phyloP scores from a whole-genome alignment of 2,329 filamentous ascomycete genomes.

The Fusarium sp. region DNA sequence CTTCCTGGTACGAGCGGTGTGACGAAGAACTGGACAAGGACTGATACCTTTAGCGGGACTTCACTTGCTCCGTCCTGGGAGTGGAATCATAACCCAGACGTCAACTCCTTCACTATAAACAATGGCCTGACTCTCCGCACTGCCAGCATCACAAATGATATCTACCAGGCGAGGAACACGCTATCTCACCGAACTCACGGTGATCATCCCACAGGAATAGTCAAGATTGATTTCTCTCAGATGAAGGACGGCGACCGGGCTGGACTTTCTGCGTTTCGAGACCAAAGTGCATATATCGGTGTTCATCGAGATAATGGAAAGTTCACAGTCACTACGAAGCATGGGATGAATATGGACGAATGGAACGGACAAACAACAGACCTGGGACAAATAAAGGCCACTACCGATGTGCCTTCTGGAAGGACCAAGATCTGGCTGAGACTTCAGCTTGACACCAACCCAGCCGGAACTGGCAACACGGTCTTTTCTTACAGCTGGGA shows the following conservation, averaged over 20 bases:
- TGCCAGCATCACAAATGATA: conserved; percentile 61
- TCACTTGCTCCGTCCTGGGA: conserved; percentile 61
- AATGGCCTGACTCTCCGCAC: conserved; percentile 58
- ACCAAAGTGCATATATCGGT: conserved; percentile 63
- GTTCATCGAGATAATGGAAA: conserved; percentile 48
- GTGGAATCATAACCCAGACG: conserved; percentile 71
- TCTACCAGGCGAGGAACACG: conserved; percentile 59
- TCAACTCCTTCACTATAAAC: conserved; percentile 53
- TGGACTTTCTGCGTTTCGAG: conserved; percentile 63
- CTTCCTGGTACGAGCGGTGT: conserved; percentile 34
- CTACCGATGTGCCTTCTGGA: conserved; percentile 30
- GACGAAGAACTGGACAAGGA: conserved; percentile 46
- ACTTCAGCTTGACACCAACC: conserved; percentile 38
- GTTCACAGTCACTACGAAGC: conserved; percentile 47
- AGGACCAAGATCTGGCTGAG: conserved; percentile 37
- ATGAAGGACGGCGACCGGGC: conserved; percentile 62
- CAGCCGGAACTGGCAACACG: conserved; percentile 31
- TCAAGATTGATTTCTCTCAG: conserved; percentile 57
- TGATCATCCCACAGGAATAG: conserved; percentile 57
- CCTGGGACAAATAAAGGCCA: conserved; percentile 32
- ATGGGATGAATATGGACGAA: conserved; percentile 52
- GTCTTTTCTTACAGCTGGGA: conserved; percentile 35
- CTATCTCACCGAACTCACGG: conserved; percentile 58
- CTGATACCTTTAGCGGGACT: conserved; percentile 56
- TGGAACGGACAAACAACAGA: conserved; percentile 33